phyloP scores from a whole-genome alignment of 345 rosid genomes.

The Syzygium grande region DNA sequence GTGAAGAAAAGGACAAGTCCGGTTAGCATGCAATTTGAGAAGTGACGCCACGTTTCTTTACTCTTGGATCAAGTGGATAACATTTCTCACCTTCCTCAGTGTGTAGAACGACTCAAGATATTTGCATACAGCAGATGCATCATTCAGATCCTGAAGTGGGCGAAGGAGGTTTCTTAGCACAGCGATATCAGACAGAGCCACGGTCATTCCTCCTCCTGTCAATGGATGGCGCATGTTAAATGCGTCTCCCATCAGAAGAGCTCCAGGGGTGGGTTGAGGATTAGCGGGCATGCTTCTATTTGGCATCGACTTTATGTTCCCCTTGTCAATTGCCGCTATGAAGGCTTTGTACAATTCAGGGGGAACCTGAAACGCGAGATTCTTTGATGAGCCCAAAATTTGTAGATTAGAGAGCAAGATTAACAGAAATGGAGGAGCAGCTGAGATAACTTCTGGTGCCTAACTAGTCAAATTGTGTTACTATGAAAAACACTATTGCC shows the following conservation, averaged over 20 bases:
- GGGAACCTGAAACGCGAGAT: constrained; percentile 27
- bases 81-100: constrained; percentile 29
- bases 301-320: constrained; percentile 35
- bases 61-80: not conserved
- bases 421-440: not conserved
- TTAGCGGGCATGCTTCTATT: constrained; percentile 43
- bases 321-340: constrained; percentile 26
- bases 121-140: constrained; percentile 22
- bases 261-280: constrained; percentile 46
- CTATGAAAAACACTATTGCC: not conserved
- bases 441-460: not conserved
- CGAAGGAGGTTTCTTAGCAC: constrained; percentile 34
- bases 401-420: not conserved
- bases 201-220: constrained; percentile 63
- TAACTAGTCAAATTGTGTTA: not conserved
- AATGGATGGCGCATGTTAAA: constrained; percentile 53
- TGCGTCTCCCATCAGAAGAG: constrained; percentile 40
- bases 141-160: constrained; percentile 25
- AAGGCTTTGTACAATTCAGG: constrained; percentile 25
- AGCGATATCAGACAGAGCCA: constrained; percentile 41
- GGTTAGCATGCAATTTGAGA: not conserved
- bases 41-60: not conserved
- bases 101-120: constrained; percentile 42
- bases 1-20: not conserved
- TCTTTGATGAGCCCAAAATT: not conserved